Base-by-base conservation (phyloP, 2,329 filamentous ascomycete genomes). In the Botrytis medusae region DNA sequence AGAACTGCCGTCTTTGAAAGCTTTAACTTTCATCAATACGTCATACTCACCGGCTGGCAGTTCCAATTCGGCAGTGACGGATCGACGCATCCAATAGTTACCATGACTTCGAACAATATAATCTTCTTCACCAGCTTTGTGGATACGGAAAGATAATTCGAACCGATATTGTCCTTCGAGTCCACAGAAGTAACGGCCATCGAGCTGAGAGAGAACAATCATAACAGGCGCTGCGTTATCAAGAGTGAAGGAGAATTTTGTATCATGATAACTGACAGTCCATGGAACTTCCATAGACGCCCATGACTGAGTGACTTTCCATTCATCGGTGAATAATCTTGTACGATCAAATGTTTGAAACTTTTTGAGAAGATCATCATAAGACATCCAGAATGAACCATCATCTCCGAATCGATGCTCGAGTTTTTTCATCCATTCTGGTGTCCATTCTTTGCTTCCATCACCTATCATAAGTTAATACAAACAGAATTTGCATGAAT, bases 351-450 rank as follows among this genome's bases (percentile, higher is more conserved):
- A 86, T 72, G 85, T 84, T 51, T 86, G 85, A 77, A 87, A 91
- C 76, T 90, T 90, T 77, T 86, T 85, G 8, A 91, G 84, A 70
- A 91, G 83, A 75, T 91, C 89, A 62, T 87, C 85, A 76, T 89
- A 90, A 0, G 87, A 84, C 75, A 90, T 90, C 88, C 88, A 91
- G 78, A 91, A 91, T 18, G 87, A 85, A 0, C 88, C 88, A 77
- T 91, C 88, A 76, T 88, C 86, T 37, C 88, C 88, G 72, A 90
- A 90, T n/a, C 83, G 84, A 78, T 90, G 88, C 54, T 83, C 84
- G 2, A 90, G 85, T 78, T 89, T 88, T 74, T 86, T 82, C 71
- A 89, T 86, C 69, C 85, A 86, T 40, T 89, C 87, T 2, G 85
- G 82, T 1, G 88, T 90, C 88, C 88, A 90, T 77, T 91, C 88